Evolutionary conservation across 768 basidiomycete genomes (phyloP).

Genomic region (Piloderma croceum): DNA sequence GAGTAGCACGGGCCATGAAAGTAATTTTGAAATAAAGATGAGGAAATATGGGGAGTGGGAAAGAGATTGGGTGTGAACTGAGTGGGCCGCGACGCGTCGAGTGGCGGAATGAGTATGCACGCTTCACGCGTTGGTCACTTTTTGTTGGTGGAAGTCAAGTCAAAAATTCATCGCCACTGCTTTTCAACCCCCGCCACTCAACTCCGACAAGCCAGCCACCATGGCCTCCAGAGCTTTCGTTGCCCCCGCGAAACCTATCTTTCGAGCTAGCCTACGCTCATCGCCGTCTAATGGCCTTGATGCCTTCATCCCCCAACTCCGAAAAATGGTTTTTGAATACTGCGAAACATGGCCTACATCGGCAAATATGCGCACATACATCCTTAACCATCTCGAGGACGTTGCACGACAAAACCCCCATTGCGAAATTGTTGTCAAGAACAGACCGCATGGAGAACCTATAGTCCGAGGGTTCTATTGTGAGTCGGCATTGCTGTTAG

Average conservation of each 20-base stretch:
- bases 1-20: slow-evolving; percentile 72
- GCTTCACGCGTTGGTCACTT: too few species aligned
- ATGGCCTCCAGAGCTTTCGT: slow-evolving; percentile 39
- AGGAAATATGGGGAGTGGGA: slow-evolving; percentile 5
- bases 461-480: slow-evolving; percentile 82
- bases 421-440: slow-evolving; percentile 79
- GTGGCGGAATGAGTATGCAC: too few species aligned
- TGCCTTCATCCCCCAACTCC: slow-evolving; percentile 69
- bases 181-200: slow-evolving; percentile 6
- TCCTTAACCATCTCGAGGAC: slow-evolving; percentile 54
- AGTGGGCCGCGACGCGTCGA: slow-evolving; percentile 24
- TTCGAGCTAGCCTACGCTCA: slow-evolving; percentile 48
- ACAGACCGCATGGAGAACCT: slow-evolving; percentile 70
- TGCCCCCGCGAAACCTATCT: slow-evolving; percentile 29
- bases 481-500: slow-evolving; percentile 30
- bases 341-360: slow-evolving; percentile 82
- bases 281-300: slow-evolving; percentile 68
- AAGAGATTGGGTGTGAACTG: slow-evolving; percentile 7
- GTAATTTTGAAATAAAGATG: slow-evolving; percentile 8
- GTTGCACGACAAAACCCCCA: slow-evolving; percentile 73
- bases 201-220: slow-evolving; percentile 5
- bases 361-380: slow-evolving; percentile 60
- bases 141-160: too few species aligned
- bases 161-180: too few species aligned
- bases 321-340: slow-evolving; percentile 86